Conservation (phyloP, 441 rosid genomes). For the Populus hybrid region DNA sequence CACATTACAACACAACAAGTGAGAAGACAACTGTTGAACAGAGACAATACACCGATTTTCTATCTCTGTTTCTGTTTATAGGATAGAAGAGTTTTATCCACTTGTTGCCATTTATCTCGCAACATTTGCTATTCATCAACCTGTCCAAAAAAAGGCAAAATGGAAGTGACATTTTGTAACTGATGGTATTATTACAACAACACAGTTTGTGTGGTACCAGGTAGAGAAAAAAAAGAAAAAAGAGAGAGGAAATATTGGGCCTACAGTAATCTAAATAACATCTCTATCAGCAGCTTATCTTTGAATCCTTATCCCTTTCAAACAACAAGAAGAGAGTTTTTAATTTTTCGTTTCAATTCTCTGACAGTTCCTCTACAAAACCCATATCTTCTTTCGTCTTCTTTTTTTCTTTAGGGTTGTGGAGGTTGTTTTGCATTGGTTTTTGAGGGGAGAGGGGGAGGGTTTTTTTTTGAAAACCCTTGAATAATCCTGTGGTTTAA, state of each 20-base stretch:
- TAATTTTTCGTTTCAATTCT: background rate
- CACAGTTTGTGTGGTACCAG: background rate
- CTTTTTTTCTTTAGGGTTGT: background rate
- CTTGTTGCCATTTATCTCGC: background rate
- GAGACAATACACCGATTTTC: background rate
- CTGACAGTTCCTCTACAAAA: background rate
- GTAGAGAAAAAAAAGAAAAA: background rate
- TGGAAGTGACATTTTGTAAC: background rate
- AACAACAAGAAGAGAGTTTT: background rate
- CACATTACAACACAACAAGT: background rate
- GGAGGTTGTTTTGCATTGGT: background rate
- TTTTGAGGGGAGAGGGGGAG: background rate
- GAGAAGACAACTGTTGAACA: background rate
- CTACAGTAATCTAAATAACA: slow-evolving; percentile 39
- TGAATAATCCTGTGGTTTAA: slow-evolving; percentile 41
- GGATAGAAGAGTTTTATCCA: background rate
- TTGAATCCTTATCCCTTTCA: slow-evolving; percentile 41
- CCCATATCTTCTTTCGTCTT: background rate
- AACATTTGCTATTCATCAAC: background rate
- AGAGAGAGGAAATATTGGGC: slow-evolving; percentile 21
- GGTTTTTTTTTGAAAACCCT: slow-evolving; percentile 23
- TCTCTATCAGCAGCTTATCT: slow-evolving; percentile 43
- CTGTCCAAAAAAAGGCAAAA: background rate
- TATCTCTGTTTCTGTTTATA: background rate
- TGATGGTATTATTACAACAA: background rate